phyloP scores from a whole-genome alignment of 225 moss, liverwort and hornwort species.

The Thuidium tamariscinum region DNA sequence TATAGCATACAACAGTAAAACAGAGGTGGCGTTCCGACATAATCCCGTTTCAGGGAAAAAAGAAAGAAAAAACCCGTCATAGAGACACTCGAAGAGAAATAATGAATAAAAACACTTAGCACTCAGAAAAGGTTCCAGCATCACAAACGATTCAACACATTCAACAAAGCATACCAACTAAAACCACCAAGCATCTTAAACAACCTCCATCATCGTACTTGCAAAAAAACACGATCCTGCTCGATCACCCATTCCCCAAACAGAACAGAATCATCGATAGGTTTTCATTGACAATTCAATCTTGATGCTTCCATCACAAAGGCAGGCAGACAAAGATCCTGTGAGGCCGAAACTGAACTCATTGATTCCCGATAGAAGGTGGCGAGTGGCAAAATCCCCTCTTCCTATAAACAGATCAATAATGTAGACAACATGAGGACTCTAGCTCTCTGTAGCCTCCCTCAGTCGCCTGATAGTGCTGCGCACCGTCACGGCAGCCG shows the following conservation, averaged over 20 bases:
- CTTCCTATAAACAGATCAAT: not conserved
- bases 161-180: not conserved
- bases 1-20: no score
- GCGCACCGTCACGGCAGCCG: slow-evolving; percentile 32
- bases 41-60: no score
- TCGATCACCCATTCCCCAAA: not conserved
- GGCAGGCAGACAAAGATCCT: not conserved
- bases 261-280: not conserved
- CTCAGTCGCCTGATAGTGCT: slow-evolving; percentile 40
- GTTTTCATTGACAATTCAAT: not conserved
- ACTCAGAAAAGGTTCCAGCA: not conserved
- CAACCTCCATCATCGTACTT: not conserved
- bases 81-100: no score
- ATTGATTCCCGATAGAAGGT: not conserved
- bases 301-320: not conserved
- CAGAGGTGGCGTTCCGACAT: no score
- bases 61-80: no score
- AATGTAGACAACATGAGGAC: not conserved
- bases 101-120: not conserved
- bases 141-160: not conserved
- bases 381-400: not conserved
- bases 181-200: not conserved
- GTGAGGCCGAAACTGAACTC: not conserved
- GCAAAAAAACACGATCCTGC: not conserved
- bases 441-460: slow-evolving; percentile 38